Evolutionary conservation across 169 alveolate genomes (phyloP), one percentile per base, ranked within the genome.

Genomic region (Cryptosporidium ryanae): DNA sequence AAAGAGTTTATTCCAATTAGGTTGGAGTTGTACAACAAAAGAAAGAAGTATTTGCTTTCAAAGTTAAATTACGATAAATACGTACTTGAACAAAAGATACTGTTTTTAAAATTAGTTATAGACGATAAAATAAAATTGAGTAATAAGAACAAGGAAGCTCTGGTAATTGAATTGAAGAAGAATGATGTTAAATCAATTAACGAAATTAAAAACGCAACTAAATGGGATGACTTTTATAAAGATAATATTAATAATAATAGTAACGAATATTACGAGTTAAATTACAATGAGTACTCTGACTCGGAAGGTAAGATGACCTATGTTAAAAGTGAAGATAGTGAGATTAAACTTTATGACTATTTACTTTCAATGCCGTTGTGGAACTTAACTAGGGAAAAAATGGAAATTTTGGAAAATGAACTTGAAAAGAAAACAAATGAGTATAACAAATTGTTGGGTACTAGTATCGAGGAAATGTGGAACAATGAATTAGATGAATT

Each of bases 361-460:
- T 93, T 98, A 81, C 94, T 97, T 46, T 94, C 96, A 46, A 95
- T 97, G 99, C 97, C 99, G 27, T 92, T 98, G 81, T 96, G 97
- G 96, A 93, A 96, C 55, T 94, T 98, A 31, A 97, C 99, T 8
- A 93, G 93, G 13, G 99, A 98, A 90, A 96, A 93, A 89, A 98
- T 98, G 50, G 97, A 94, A 2, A 50, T 76, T 12, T 21, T 76
- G 31, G 64, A 76, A 38, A 44, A 49, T 21, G 87, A 76, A 65
- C 89, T 91, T 66, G 65, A 81, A 38, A 68, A 81, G 17, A 94
- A 93, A 90, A 84, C 90, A 61, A 50, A 32, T 29, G 95, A 93
- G 59, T 90, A 91, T 66, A 94, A 91, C 32, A 84, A 54, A 6
- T 81, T 94, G n/a, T 18, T 61, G 38, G 82, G 66, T 49, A 89